A percentile compares a stretch with the other conserved stretches of the same genome.
These are phyloP conservation scores for Solanum commersonii DNA, from an alignment of 257 asterid genomes.

Conservation along the genomic window DNA sequence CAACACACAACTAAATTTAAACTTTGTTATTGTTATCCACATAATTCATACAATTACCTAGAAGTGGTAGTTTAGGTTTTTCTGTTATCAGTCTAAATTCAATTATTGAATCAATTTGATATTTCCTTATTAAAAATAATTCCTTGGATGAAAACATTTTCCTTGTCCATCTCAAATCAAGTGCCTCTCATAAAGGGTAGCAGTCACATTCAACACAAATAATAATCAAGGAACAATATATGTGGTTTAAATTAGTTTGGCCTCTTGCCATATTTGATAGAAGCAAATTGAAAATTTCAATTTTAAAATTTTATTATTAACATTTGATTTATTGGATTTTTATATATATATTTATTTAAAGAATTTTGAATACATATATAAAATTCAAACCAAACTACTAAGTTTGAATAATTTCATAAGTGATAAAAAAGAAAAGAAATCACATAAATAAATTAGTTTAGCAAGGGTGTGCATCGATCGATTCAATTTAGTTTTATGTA, in stretches of 20 bases:
- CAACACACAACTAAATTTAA: too few species aligned
- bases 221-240: neutral
- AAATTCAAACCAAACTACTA: neutral
- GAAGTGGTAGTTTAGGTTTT: neutral
- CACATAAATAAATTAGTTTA: too few species aligned
- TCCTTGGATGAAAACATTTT: neutral
- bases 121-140: neutral
- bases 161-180: neutral
- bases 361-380: neutral
- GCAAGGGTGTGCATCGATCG: too few species aligned
- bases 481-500: too few species aligned
- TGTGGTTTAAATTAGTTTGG: neutral
- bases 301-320: neutral
- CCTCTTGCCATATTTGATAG: neutral
- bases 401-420: neutral
- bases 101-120: neutral
- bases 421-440: too few species aligned
- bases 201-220: neutral
- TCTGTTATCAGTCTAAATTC: too few species aligned
- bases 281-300: neutral
- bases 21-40: neutral
- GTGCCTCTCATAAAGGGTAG: neutral
- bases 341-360: neutral
- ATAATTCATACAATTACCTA: neutral
- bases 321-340: neutral